Evolutionary conservation across 352 stramenopile genomes (phyloP).

Genomic region (Globisporangium megalacanthum): DNA sequence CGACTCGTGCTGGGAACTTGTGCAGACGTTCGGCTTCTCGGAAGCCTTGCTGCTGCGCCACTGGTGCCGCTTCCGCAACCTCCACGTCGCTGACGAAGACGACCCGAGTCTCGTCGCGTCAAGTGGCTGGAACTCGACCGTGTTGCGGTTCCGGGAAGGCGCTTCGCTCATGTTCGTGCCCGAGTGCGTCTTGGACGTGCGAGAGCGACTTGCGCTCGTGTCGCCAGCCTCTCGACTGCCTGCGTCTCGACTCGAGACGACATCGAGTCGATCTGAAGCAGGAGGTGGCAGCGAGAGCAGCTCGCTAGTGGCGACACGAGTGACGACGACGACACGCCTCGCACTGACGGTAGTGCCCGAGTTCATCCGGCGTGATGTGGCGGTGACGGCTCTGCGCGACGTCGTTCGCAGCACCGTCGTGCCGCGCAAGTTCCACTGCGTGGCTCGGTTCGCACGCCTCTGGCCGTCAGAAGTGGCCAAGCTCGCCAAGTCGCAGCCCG

Average conservation of each 20-base stretch:
- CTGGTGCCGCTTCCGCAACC: constrained; percentile 76
- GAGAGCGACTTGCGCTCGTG: constrained; percentile 19
- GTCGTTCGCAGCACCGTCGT: constrained; percentile 25
- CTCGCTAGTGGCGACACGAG: not conserved
- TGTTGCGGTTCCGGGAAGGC: constrained; percentile 63
- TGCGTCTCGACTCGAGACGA: not conserved
- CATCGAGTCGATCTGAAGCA: not conserved
- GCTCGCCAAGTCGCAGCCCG: constrained; percentile 38
- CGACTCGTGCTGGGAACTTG: constrained; percentile 57
- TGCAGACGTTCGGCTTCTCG: constrained; percentile 51
- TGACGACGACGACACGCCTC: not conserved
- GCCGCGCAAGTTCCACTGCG: constrained; percentile 65
- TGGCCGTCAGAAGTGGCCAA: constrained; percentile 47
- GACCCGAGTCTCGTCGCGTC: not conserved
- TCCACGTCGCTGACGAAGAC: constrained; percentile 36
- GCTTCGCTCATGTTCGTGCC: constrained; percentile 62
- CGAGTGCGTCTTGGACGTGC: constrained; percentile 37
- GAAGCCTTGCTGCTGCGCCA: constrained; percentile 22
- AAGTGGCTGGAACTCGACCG: constrained; percentile 5
- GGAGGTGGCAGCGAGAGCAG: not conserved
- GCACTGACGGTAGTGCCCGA: constrained; percentile 32
- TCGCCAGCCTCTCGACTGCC: not conserved
- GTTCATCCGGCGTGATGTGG: constrained; percentile 41
- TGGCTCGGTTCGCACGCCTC: constrained; percentile 31
- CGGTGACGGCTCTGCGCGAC: constrained; percentile 30